Conservation (phyloP, 2,329 filamentous ascomycete genomes). For the Leptodontidium sp. region DNA sequence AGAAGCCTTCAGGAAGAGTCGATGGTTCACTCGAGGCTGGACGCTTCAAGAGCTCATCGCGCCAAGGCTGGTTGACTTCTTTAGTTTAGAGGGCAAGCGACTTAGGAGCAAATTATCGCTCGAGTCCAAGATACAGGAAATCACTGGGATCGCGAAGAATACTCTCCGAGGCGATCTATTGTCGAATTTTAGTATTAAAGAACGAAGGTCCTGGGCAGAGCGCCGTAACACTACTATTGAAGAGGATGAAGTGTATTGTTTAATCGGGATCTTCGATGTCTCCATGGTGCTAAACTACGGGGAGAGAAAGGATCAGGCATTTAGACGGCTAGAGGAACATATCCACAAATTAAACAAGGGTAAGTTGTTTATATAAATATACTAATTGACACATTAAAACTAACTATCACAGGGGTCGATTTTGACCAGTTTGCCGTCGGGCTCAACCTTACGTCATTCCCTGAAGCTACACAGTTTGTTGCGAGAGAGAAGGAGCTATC, state of each 20-base stretch:
- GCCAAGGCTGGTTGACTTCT: constrained; percentile 33
- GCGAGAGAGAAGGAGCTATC: constrained; percentile 37
- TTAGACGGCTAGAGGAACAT: constrained; percentile 48
- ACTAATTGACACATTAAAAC: constrained; percentile 26
- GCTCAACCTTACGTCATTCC: constrained; percentile 24
- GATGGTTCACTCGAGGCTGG: constrained; percentile 25
- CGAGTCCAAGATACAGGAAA: constrained; percentile 33
- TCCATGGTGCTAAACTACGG: constrained; percentile 56
- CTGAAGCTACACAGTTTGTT: constrained; percentile 35
- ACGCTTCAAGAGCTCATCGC: constrained; percentile 31
- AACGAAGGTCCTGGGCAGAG: constrained; percentile 51
- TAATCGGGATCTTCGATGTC: constrained; percentile 55
- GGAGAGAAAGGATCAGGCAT: constrained; percentile 46
- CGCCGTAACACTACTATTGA: constrained; percentile 45
- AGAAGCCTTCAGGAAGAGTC: not conserved
- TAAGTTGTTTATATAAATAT: constrained; percentile 16
- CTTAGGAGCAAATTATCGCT: constrained; percentile 34
- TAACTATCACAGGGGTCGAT: constrained; percentile 25
- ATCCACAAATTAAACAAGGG: constrained; percentile 39
- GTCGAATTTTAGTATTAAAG: constrained; percentile 28
- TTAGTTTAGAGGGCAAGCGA: constrained; percentile 30
- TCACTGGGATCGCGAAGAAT: constrained; percentile 31
- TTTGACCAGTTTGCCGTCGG: not conserved
- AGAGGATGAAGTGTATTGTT: constrained; percentile 55
- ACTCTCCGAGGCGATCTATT: constrained; percentile 22